phyloP scores from a whole-genome alignment of 352 stramenopile species.

The Phytophthora vignae region DNA sequence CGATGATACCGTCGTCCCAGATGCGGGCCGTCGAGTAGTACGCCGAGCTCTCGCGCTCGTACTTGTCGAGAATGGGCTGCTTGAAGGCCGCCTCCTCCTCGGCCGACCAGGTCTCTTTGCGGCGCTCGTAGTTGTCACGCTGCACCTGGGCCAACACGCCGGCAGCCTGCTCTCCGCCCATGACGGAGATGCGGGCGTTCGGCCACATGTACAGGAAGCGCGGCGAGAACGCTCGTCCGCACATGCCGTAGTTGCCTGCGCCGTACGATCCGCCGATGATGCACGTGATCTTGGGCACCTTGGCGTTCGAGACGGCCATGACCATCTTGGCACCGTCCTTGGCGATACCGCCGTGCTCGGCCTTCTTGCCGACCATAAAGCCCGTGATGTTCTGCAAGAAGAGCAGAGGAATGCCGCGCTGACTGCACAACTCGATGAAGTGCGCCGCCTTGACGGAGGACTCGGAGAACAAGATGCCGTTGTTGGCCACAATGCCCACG shows the following conservation, averaged over 20 bases:
- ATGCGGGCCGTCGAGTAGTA: constrained; percentile 97
- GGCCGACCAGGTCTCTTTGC: constrained; percentile 65
- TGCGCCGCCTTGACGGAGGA: constrained; percentile 95
- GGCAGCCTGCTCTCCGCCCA: constrained; percentile 97
- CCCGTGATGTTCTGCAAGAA: constrained; percentile 99
- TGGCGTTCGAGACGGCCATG: constrained; percentile 93
- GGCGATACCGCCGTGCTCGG: constrained; percentile 97
- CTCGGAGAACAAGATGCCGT: constrained; percentile 97
- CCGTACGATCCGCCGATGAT: constrained; percentile 98
- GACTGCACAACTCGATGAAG: constrained; percentile 98
- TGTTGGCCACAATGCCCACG: constrained; percentile 98
- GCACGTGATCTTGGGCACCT: constrained; percentile 98
- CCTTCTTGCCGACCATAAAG: constrained; percentile 98
- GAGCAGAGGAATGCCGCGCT: constrained; percentile 95
- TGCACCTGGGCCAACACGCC: constrained; percentile 97
- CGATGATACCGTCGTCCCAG: constrained; percentile 99
- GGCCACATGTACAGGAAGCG: constrained; percentile 99
- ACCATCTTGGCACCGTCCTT: constrained; percentile 98
- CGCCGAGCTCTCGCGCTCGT: constrained; percentile 93
- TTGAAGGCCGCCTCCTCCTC: constrained; percentile 95
- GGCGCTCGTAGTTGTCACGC: constrained; percentile 87
- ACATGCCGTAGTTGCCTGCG: constrained; percentile 98
- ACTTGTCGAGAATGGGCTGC: constrained; percentile 96
- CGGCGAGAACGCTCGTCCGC: constrained; percentile 95
- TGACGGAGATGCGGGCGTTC: constrained; percentile 96